Conservation (phyloP, 78 protist genomes). For the Protostelium mycophagum region DNA sequence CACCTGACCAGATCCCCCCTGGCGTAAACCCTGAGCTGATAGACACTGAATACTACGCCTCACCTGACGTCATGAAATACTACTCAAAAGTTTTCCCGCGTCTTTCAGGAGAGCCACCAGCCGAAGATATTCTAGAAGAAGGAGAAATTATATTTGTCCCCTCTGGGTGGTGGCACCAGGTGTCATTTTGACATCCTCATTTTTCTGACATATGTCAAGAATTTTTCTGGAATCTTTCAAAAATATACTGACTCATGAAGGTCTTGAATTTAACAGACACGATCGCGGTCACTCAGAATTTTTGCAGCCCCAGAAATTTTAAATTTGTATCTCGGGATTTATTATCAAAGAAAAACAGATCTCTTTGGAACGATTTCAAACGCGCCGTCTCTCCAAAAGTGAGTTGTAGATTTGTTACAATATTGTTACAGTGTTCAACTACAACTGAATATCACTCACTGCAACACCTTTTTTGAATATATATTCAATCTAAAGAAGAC, state of each 20-base stretch:
- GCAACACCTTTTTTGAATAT: too few relatives aligned
- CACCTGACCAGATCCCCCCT: constrained; percentile 62
- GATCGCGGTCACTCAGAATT: constrained; percentile 80
- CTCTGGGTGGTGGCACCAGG: constrained; percentile 79
- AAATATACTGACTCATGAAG: too few relatives aligned
- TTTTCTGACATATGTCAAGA: background rate
- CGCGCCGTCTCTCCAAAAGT: background rate
- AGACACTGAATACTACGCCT: background rate
- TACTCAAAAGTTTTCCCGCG: background rate
- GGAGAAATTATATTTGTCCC: constrained; percentile 82
- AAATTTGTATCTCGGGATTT: background rate
- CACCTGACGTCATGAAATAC: background rate
- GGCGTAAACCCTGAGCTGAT: constrained; percentile 54
- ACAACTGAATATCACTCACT: too few relatives aligned
- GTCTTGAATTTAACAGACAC: constrained; percentile 67
- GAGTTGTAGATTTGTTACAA: too few relatives aligned
- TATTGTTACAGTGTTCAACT: too few relatives aligned
- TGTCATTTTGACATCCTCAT: background rate
- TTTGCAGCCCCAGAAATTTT: constrained; percentile 4
- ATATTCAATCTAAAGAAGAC: too few relatives aligned
- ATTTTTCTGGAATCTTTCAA: too few relatives aligned
- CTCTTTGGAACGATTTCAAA: background rate
- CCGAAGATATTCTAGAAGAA: constrained; percentile 33
- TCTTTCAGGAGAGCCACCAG: constrained; percentile 9
- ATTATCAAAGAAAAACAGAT: background rate